Conservation (phyloP, 1,284 basidiomycete genomes). For the Cutaneotrichosporon sp. region DNA sequence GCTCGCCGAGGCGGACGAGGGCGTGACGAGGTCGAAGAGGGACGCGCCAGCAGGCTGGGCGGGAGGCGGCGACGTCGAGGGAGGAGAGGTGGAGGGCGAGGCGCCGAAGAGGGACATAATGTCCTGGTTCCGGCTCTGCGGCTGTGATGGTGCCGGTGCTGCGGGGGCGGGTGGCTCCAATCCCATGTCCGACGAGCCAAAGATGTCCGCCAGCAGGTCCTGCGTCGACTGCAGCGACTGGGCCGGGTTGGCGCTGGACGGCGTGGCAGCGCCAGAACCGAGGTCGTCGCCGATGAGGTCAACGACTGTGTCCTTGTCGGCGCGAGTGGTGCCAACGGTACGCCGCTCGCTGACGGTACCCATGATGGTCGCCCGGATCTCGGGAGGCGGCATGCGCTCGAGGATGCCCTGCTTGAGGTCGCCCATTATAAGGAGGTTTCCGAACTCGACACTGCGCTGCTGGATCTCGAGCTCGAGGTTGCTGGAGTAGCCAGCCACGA, state of each 20-base stretch:
- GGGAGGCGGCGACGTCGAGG: constrained; percentile 22
- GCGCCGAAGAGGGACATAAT: constrained; percentile 87
- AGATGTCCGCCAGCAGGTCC: constrained; percentile 91
- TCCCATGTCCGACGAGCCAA: constrained; percentile 61
- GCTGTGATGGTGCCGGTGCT: constrained; percentile 53
- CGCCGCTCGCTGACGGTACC: constrained; percentile 89
- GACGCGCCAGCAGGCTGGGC: constrained; percentile 35
- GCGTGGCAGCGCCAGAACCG: constrained; percentile 47
- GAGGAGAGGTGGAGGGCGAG: constrained; percentile 32
- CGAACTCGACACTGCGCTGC: constrained; percentile 94
- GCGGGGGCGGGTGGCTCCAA: constrained; percentile 53
- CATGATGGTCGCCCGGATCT: constrained; percentile 90
- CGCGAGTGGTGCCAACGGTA: constrained; percentile 82
- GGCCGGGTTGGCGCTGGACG: constrained; percentile 26
- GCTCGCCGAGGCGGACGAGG: constrained; percentile 12
- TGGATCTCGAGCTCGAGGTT: constrained; percentile 93
- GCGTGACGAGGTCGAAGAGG: constrained; percentile 45
- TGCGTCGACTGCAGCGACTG: constrained; percentile 69
- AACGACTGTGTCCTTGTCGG: constrained; percentile 67
- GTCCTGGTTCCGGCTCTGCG: constrained; percentile 65
- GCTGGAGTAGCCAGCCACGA: constrained; percentile 75
- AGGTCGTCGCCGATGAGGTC: constrained; percentile 79
- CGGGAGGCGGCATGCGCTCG: constrained; percentile 97
- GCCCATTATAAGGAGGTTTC: constrained; percentile 70
- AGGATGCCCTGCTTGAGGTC: constrained; percentile 85